A percentile compares a stretch with the other conserved stretches of the same genome.
These are phyloP conservation scores for Fistulinella prunicolor DNA, from an alignment of 768 basidiomycete species.

Conservation along the genomic window DNA sequence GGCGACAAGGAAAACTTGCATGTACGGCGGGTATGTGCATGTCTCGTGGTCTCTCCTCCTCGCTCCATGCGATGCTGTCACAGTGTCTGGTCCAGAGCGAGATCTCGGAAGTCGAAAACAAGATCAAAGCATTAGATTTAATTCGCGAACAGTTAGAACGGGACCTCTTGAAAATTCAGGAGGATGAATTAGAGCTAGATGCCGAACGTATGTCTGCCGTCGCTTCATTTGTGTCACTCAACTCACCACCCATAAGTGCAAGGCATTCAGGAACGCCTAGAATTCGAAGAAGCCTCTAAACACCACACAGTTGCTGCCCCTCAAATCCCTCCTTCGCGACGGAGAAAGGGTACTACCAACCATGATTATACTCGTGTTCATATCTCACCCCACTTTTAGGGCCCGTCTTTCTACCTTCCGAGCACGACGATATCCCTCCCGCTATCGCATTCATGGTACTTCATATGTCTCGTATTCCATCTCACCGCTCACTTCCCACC, in stretches of 20 bases:
- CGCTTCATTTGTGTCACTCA: not conserved
- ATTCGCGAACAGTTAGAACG: conserved; percentile 79
- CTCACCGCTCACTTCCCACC: conserved; percentile 11
- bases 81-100: conserved; percentile 86
- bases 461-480: conserved; percentile 1
- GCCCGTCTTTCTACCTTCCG: conserved; percentile 94
- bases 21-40: conserved; percentile 66
- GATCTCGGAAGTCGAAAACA: conserved; percentile 83
- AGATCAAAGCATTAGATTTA: conserved; percentile 81
- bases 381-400: conserved; percentile 43
- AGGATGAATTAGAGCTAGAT: conserved; percentile 95
- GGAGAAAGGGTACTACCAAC: conserved; percentile 28
- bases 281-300: conserved; percentile 56
- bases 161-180: conserved; percentile 81
- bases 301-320: conserved; percentile 19
- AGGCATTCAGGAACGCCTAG: conserved; percentile 82
- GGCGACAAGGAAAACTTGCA: conserved; percentile 91
- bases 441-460: conserved; percentile 96
- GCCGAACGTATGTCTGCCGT: conserved; percentile 74
- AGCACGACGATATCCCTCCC: conserved; percentile 92
- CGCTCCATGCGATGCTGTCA: conserved; percentile 7
- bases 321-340: conserved; percentile 29
- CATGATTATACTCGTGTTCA: not conserved
- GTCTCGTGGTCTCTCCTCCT: conserved; percentile 3
- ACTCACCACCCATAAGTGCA: conserved; percentile 53